Evolutionary conservation across 805 yeast genomes (phyloP).

Genomic region (Yamadazyma akitaensis): DNA sequence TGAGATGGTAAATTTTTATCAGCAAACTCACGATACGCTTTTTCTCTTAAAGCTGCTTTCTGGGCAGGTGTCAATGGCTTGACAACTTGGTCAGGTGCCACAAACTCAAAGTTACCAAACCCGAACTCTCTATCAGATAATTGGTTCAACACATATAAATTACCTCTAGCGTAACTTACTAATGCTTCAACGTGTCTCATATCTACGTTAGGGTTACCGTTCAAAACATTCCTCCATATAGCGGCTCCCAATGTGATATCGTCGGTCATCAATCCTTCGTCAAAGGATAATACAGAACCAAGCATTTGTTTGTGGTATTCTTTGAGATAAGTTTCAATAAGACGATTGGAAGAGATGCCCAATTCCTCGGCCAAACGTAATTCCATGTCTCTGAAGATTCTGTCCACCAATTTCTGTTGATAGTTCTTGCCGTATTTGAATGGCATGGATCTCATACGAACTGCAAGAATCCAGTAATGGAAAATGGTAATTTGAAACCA

Average conservation of each 20-base stretch:
- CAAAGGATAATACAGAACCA: conserved; percentile 87
- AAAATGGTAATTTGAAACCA: conserved; percentile 92
- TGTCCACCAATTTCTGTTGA: conserved; percentile 87
- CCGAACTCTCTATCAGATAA: conserved; percentile 92
- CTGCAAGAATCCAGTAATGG: conserved; percentile 91
- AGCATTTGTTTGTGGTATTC: conserved; percentile 87
- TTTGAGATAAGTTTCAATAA: conserved; percentile 81
- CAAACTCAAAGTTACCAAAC: conserved; percentile 81
- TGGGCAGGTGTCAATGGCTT: conserved; percentile 66
- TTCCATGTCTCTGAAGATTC: conserved; percentile 88
- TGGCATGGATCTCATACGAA: conserved; percentile 96
- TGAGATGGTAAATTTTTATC: conserved; percentile 58
- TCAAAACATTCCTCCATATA: conserved; percentile 87
- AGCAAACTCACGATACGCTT: conserved; percentile 53
- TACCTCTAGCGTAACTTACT: conserved; percentile 87
- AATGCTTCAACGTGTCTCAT: conserved; percentile 80
- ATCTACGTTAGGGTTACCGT: conserved; percentile 78
- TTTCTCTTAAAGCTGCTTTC: conserved; percentile 49
- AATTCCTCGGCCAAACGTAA: conserved; percentile 79
- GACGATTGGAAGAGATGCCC: conserved; percentile 75
- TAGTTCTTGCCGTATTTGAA: conserved; percentile 82
- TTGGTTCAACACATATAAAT: conserved; percentile 79
- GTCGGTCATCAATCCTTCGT: conserved; percentile 81
- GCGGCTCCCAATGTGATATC: conserved; percentile 78
- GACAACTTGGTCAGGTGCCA: conserved; percentile 77